Evolutionary conservation across 305 asterid species (phyloP).

Genomic region (Ilex paraguariensis): DNA sequence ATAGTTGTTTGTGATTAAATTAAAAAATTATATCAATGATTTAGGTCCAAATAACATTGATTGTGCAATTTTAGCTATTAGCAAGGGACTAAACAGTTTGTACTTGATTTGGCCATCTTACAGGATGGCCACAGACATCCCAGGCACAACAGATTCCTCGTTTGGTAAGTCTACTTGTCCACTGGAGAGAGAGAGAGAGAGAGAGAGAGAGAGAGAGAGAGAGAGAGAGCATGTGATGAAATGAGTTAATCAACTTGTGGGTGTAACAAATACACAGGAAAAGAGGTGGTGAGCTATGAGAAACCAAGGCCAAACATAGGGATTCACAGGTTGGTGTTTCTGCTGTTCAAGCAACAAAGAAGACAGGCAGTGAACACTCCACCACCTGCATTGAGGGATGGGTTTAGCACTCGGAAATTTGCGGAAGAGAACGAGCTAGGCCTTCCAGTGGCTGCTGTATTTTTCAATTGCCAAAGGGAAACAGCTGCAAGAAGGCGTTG

Average conservation of each 20-base stretch:
- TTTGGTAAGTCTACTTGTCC: slow-evolving; percentile 36
- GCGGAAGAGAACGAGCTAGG: slow-evolving; percentile 59
- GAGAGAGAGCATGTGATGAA: too few relatives aligned
- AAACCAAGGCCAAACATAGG: slow-evolving; percentile 75
- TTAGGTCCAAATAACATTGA: too few relatives aligned
- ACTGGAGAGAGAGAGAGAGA: too few relatives aligned
- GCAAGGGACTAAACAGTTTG: too few relatives aligned
- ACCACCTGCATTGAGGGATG: slow-evolving; percentile 44
- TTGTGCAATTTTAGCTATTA: too few relatives aligned
- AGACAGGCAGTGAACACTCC: slow-evolving; percentile 41
- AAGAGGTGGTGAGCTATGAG: slow-evolving; percentile 60
- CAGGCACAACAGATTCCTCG: slow-evolving; percentile 64
- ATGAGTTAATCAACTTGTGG: too few relatives aligned
- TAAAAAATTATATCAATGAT: too few relatives aligned
- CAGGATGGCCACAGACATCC: slow-evolving; percentile 78
- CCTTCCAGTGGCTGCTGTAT: slow-evolving; percentile 75
- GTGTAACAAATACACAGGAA: slow-evolving; percentile 30
- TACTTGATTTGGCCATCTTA: not conserved
- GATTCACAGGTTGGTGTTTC: slow-evolving; percentile 81
- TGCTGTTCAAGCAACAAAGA: slow-evolving; percentile 53
- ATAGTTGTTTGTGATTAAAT: too few relatives aligned
- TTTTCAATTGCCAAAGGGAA: slow-evolving; percentile 82
- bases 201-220: too few relatives aligned
- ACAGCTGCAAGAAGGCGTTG: slow-evolving; percentile 80
- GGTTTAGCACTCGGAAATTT: slow-evolving; percentile 50